Evolutionary conservation across 768 basidiomycete species (phyloP).

Genomic region (Russula dissimulans): DNA sequence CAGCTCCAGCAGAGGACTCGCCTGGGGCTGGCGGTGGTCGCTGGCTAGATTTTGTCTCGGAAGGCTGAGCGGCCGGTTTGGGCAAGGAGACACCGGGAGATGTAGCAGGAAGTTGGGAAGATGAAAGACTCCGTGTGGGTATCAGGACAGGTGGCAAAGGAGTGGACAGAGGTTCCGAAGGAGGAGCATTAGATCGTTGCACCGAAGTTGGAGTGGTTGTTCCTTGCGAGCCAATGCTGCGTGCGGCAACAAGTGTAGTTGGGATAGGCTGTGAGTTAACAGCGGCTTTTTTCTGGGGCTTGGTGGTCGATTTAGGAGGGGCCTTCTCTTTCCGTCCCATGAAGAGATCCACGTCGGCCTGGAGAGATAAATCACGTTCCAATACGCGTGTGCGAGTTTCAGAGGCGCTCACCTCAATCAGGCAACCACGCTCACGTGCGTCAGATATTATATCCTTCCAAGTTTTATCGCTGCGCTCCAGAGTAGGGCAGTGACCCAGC

Average conservation of each 20-base stretch:
- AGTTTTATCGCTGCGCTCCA: constrained; percentile 72
- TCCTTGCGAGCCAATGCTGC: constrained; percentile 1
- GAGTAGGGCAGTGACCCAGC: constrained; percentile 80
- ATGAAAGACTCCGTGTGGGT: not conserved
- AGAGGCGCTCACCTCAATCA: constrained; percentile 50
- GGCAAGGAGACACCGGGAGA: not conserved
- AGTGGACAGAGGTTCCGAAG: not conserved
- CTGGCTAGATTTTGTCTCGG: not conserved
- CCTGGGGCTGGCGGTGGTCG: not conserved
- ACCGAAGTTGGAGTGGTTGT: not conserved
- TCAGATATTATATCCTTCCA: constrained; percentile 77
- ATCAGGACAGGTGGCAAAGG: not conserved
- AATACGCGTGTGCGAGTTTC: not conserved
- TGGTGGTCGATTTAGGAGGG: not conserved
- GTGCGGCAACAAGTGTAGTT: constrained; percentile 10
- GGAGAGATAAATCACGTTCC: constrained; percentile 4
- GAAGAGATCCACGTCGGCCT: constrained; percentile 35
- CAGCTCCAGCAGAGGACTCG: not conserved
- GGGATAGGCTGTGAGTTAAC: not conserved
- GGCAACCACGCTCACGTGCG: constrained; percentile 52
- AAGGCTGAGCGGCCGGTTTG: not conserved
- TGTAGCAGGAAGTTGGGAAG: not conserved
- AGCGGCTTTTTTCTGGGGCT: not conserved
- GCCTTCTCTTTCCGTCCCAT: constrained; percentile 22
- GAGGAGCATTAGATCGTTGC: not conserved